phyloP scores from a whole-genome alignment of 1,284 basidiomycete species.

The Tilletia horrida region DNA sequence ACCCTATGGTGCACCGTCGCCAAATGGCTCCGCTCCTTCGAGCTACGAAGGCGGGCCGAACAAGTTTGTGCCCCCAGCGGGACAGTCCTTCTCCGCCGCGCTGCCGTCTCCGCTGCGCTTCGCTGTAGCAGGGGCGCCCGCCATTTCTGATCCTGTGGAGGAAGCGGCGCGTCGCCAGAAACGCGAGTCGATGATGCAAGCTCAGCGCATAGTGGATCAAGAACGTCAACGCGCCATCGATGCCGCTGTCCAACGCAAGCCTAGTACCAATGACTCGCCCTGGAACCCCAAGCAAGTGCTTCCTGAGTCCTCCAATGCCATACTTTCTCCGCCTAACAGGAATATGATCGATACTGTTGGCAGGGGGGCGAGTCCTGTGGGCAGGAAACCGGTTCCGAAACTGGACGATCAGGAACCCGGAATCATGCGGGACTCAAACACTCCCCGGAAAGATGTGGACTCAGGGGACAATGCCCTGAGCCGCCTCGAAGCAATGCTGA shows the following conservation, averaged over 20 bases:
- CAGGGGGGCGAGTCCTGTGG: not conserved
- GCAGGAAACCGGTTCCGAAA: conserved; percentile 19
- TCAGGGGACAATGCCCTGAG: conserved; percentile 21
- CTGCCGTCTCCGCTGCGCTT: conserved; percentile 1
- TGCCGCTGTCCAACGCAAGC: conserved; percentile 22
- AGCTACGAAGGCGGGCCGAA: not conserved
- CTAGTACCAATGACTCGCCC: conserved; percentile 20
- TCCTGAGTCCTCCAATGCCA: not conserved
- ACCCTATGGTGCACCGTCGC: not conserved
- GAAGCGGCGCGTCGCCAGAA: conserved; percentile 33
- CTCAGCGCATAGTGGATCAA: conserved; percentile 45
- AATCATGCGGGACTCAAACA: no score
- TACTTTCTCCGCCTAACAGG: not conserved
- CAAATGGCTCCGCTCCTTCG: not conserved
- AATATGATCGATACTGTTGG: not conserved
- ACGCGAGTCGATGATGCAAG: conserved; percentile 40
- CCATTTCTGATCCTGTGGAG: conserved; percentile 22
- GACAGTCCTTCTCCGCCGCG: not conserved
- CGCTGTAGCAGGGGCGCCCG: not conserved
- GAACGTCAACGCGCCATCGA: conserved; percentile 36
- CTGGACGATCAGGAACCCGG: not conserved
- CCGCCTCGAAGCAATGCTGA: conserved; percentile 28
- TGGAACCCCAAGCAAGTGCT: conserved; percentile 23
- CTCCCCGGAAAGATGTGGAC: no score
- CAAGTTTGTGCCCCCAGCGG: no score